Base-by-base conservation (phyloP, 208 protist species). In the Vickermania spadyakhi region DNA sequence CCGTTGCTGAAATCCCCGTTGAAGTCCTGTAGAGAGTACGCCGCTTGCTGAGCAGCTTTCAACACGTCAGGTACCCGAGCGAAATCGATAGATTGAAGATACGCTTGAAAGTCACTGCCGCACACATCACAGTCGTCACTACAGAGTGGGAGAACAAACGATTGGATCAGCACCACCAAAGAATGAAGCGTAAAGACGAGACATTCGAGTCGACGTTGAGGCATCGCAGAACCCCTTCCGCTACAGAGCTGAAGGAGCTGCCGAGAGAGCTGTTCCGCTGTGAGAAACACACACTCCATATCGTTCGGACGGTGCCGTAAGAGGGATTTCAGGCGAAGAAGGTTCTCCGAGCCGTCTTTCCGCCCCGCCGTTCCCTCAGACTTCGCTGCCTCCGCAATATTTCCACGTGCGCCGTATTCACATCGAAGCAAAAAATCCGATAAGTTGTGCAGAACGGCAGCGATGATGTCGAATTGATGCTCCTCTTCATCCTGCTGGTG, bases 121-220 rank as follows among this genome's bases (percentile, higher is more conserved):
- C 22, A 27, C n/a, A 7, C 5, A 60, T 49, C 55, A 49, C 56
- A 51, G 52, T 54, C 2, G 57, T 27, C 29, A 62, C 28, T 36
- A 30, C 27, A 5, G 50, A 57, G 21, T 25, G 73, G 79, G 2
- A 91, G 64, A 2, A 85, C 71, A 55, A 91, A 88, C 25, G 81
- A 84, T 58, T 91, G 81, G 5, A 88, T 55, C 18, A 89, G 67
- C 56, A 75, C 77, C 26, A 91, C 72, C 23, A 89, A 65, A 23
- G 75, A 75, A 54, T 91, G 84, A 22, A 89, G 67, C 5, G 76
- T 68, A 64, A 76, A 68, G 1, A 91, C 58, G 58, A 80, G 70
- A 7, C 73, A 71, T 58, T 79, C 77, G 13, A 84, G 54, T 28
- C 70, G 74, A 45, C 68, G 56, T 36, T 68, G 56, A 3, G 41